These are phyloP conservation scores for Mediolabrus comicus DNA, from an alignment of 108 stramenopile genomes.

Conservation along the genomic window DNA sequence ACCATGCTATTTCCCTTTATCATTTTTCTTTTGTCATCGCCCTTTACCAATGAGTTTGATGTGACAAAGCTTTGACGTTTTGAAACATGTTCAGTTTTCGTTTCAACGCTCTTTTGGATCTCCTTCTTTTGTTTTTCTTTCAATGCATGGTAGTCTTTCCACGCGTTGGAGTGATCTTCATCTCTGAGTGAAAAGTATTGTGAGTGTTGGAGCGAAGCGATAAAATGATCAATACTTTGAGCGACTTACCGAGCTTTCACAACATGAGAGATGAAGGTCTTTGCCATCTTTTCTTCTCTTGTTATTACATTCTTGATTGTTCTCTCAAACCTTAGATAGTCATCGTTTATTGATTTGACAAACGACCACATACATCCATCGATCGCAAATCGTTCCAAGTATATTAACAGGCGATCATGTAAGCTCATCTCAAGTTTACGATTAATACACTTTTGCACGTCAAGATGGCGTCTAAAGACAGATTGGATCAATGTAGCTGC, in stretches of 20 bases:
- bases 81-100: not conserved
- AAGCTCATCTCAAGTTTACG: slow-evolving; percentile 25
- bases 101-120: not conserved
- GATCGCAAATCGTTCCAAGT: slow-evolving; percentile 26
- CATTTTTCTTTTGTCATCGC: not conserved
- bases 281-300: slow-evolving; percentile 39
- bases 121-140: not conserved
- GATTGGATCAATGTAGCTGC: slow-evolving; percentile 30
- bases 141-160: slow-evolving; percentile 15
- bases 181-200: slow-evolving; percentile 18
- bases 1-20: not conserved
- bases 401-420: slow-evolving; percentile 31
- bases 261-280: slow-evolving; percentile 43
- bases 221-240: too few species aligned
- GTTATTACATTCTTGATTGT: slow-evolving; percentile 32
- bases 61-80: not conserved
- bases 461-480: slow-evolving; percentile 22
- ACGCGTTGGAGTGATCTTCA: slow-evolving; percentile 13
- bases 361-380: slow-evolving; percentile 39
- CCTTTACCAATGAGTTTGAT: too few species aligned
- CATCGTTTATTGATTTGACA: slow-evolving; percentile 41
- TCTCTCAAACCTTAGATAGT: slow-evolving; percentile 35
- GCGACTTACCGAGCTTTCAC: not conserved
- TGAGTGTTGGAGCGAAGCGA: too few species aligned
- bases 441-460: slow-evolving; percentile 1